Base-by-base conservation (phyloP, 2,329 filamentous ascomycete genomes). In the Knufia fluminis region DNA sequence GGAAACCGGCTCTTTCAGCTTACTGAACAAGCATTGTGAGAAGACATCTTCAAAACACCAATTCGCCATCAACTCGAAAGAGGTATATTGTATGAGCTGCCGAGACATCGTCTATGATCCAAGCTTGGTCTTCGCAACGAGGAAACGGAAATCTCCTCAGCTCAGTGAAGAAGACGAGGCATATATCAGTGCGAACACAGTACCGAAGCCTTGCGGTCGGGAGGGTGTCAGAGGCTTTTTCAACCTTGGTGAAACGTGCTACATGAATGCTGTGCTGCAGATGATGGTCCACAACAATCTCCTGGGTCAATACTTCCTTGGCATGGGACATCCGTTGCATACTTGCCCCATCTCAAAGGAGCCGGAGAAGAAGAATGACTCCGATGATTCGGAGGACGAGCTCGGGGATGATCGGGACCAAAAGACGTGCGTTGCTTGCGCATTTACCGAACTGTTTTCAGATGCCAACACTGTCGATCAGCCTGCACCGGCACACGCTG, bases 161-260 rank as follows among this genome's bases (percentile, higher is more conserved):
- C 62, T 62, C 50, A 54, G 44, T 19, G 57, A 58, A 14, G 85
- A 90, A 52, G 85, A 91, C 55, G 80, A 87, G 31, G 54, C 57
- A 3, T 57, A 55, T 26, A 32, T 59, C 33, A 52, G 53, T 8
- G 39, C 56, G 20, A 59, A 59, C 41, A 58, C 57, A 7, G 50
- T 56, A 3, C 54, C 82, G 50, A 83, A 86, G 4, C 85, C 88
- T 10, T 96, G 91, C 63, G 82, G 86, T 50, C 89, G 88, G 16
- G 89, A 85, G 57, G 91, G 92, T 8, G 79, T 96, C 33, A 82
- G 92, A 31, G 91, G 91, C 26, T 84, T 98, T 53, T 96, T 94
- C 68, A 98, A 97, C 62, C 91, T 95, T 65, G 92, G 91, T n/a
- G 89, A 94, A 51, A 97, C 92, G 9, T 98, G 91, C 71, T 98